These are phyloP conservation scores for Phlegmacium glaucopus DNA, from an alignment of 768 basidiomycete species.

Conservation along the genomic window DNA sequence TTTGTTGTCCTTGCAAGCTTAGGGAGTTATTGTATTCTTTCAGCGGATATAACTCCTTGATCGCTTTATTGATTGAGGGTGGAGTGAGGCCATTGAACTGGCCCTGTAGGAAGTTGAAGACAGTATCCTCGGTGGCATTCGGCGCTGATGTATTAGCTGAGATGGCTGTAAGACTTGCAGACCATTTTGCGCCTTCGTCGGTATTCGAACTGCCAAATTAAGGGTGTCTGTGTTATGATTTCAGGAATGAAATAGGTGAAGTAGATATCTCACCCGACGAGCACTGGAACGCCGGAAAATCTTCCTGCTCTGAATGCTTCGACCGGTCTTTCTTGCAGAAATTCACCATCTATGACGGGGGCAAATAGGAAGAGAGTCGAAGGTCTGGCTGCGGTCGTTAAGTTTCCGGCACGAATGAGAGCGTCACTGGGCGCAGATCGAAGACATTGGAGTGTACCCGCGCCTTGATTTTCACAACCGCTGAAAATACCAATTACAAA, in stretches of 20 bases:
- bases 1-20: constrained; percentile 39
- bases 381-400: constrained; percentile 26
- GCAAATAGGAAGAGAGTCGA: constrained; percentile 36
- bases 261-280: constrained; percentile 30
- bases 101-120: constrained; percentile 39
- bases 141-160: constrained; percentile 37
- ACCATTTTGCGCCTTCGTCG: constrained; percentile 41
- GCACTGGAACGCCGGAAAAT: constrained; percentile 36
- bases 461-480: constrained; percentile 19
- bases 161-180: constrained; percentile 28
- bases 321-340: constrained; percentile 32
- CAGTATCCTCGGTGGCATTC: constrained; percentile 33
- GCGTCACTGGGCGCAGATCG: constrained; percentile 22
- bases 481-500: constrained; percentile 10
- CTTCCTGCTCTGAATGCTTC: constrained; percentile 35
- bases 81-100: constrained; percentile 33
- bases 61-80: constrained; percentile 25
- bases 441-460: constrained; percentile 30
- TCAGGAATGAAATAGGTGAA: not conserved
- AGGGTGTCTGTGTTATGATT: not conserved
- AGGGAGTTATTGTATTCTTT: constrained; percentile 29
- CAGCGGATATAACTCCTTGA: constrained; percentile 31
- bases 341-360: constrained; percentile 33
- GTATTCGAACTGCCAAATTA: constrained; percentile 28
- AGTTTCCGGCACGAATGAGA: constrained; percentile 31